Conservation (phyloP, 371 early-diverging fungal genomes). For the Mortierella sp. region DNA sequence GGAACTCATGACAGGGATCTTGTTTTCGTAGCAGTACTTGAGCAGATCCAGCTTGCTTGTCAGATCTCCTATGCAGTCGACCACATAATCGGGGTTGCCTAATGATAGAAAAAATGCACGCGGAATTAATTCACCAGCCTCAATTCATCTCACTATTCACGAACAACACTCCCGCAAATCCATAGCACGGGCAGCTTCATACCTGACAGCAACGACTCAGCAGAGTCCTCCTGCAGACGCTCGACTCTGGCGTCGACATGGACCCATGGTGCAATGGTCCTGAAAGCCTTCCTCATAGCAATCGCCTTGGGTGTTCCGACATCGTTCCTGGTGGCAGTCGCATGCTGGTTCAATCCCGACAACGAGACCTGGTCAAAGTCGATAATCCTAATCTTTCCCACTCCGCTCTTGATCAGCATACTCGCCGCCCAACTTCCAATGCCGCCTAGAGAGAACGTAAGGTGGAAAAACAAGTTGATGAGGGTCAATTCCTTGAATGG, state of each 20-base stretch:
- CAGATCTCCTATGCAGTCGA: slow-evolving; percentile 43
- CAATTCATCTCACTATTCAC: no score
- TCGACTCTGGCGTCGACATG: slow-evolving; percentile 45
- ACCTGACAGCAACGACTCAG: slow-evolving; percentile 36
- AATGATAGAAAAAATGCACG: background rate
- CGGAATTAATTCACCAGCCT: background rate
- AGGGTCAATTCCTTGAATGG: background rate
- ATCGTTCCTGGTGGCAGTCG: slow-evolving; percentile 33
- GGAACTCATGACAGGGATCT: slow-evolving; percentile 42
- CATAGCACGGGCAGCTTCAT: no score
- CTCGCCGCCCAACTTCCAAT: slow-evolving; percentile 48
- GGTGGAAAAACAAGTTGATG: background rate
- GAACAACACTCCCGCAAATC: no score
- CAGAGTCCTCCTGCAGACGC: slow-evolving; percentile 31
- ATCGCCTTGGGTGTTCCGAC: slow-evolving; percentile 40
- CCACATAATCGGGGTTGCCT: slow-evolving; percentile 49
- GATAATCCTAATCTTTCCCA: slow-evolving; percentile 43
- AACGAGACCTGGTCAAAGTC: slow-evolving; percentile 33
- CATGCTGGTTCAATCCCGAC: slow-evolving; percentile 33
- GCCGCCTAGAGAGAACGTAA: slow-evolving; percentile 18
- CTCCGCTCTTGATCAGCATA: slow-evolving; percentile 47
- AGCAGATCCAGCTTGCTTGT: slow-evolving; percentile 31
- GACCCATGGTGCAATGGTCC: slow-evolving; percentile 43
- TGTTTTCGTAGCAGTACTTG: slow-evolving; percentile 44
- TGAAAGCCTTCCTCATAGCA: slow-evolving; percentile 36